These are phyloP conservation scores for Aleurites moluccanus DNA, from an alignment of 441 rosid genomes.

Conservation along the genomic window DNA sequence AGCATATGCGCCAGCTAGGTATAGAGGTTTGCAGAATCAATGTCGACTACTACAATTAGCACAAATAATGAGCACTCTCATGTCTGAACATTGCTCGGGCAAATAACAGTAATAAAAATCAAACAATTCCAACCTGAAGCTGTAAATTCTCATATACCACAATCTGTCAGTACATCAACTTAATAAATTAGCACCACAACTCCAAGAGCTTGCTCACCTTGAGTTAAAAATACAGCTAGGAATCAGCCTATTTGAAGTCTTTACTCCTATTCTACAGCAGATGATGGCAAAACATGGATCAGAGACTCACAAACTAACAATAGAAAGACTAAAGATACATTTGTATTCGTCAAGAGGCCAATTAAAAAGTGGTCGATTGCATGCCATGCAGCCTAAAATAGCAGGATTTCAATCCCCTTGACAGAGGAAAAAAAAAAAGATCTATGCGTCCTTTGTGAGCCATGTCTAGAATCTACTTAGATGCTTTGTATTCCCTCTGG, in stretches of 20 bases:
- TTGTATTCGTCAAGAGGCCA: not conserved
- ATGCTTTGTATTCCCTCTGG: slow-evolving; percentile 50
- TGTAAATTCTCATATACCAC: not conserved
- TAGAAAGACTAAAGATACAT: slow-evolving; percentile 6
- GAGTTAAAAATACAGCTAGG: not conserved
- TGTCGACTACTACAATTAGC: not conserved
- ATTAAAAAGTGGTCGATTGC: not conserved
- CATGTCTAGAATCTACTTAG: slow-evolving; percentile 34
- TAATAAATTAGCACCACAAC: not conserved
- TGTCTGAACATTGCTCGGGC: not conserved
- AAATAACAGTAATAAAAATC: not conserved
- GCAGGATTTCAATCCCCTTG: not conserved
- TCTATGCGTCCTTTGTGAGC: slow-evolving; percentile 31
- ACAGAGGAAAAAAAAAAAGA: not conserved
- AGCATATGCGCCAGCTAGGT: not conserved
- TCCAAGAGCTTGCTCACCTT: slow-evolving; percentile 12
- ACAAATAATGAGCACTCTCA: not conserved
- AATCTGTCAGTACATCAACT: too few species aligned
- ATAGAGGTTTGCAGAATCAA: not conserved
- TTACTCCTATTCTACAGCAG: slow-evolving; percentile 22
- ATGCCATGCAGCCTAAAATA: not conserved
- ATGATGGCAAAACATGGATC: slow-evolving; percentile 9
- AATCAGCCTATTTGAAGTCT: slow-evolving; percentile 15
- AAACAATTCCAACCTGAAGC: not conserved
- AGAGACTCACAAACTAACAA: slow-evolving; percentile 16